These are phyloP conservation scores for Wickerhamomyces sydowiorum DNA, from an alignment of 805 yeast genomes.

Conservation along the genomic window DNA sequence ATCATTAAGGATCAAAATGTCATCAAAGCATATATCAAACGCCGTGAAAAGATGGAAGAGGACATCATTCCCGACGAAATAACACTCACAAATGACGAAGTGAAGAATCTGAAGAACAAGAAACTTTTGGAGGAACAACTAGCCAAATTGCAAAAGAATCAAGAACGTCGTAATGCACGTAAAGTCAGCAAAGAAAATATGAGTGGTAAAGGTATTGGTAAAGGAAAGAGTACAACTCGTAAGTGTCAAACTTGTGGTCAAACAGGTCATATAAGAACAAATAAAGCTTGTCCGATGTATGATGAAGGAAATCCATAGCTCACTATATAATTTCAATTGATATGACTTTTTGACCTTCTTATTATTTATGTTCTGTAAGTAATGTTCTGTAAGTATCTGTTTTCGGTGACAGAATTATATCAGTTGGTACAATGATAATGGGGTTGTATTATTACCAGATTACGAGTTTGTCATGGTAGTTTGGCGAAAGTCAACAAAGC, in stretches of 20 bases:
- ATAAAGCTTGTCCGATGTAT: constrained; percentile 84
- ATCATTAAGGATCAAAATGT: constrained; percentile 80
- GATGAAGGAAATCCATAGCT: constrained; percentile 32
- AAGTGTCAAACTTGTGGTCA: constrained; percentile 95
- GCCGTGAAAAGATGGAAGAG: constrained; percentile 56
- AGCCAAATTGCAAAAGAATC: constrained; percentile 75
- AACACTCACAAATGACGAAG: constrained; percentile 76
- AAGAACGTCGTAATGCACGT: constrained; percentile 58
- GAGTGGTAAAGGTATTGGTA: constrained; percentile 21
- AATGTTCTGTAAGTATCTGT: no score
- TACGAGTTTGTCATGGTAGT: no score
- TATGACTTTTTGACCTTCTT: neutral
- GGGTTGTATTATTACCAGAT: no score
- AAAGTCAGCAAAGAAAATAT: constrained; percentile 39
- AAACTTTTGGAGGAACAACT: constrained; percentile 76
- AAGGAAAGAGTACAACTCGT: constrained; percentile 46
- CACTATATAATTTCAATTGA: neutral
- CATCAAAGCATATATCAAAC: constrained; percentile 75
- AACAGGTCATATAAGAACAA: constrained; percentile 90
- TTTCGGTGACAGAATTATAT: no score
- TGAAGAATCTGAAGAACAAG: constrained; percentile 70
- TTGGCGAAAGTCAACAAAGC: no score
- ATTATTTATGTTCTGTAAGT: no score
- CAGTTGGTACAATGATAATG: no score
- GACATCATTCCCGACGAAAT: constrained; percentile 70